Conservation (phyloP, 768 basidiomycete species). For the Tylopilus cervinicoccineus region DNA sequence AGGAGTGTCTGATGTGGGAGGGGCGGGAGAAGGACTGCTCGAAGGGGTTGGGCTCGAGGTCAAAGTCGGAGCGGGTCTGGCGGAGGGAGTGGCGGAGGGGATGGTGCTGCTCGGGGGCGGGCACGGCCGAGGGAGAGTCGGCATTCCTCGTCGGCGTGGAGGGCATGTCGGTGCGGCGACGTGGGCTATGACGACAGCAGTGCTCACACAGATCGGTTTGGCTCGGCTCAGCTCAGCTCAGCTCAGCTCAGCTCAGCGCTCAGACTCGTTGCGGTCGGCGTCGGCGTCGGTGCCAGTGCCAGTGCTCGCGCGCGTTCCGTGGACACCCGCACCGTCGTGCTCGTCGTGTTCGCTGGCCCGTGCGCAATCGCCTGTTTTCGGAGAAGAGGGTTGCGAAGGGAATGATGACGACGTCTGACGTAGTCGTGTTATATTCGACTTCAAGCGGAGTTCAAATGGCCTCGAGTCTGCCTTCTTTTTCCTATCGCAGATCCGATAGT, state of each 20-base stretch:
- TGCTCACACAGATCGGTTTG: too few species aligned
- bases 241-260: too few species aligned
- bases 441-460: conserved; percentile 38
- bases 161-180: conserved; percentile 12
- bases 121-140: conserved; percentile 29
- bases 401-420: conserved; percentile 44
- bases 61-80: conserved; percentile 62
- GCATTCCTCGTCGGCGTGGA: conserved; percentile 31
- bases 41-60: conserved; percentile 88
- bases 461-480: conserved; percentile 7
- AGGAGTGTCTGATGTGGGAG: conserved; percentile 47
- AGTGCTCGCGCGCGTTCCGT: neutral
- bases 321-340: conserved; percentile 2
- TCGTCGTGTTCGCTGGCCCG: conserved; percentile 28
- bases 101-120: conserved; percentile 3
- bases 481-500: conserved; percentile 35
- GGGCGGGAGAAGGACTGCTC: conserved; percentile 86
- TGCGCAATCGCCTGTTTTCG: conserved; percentile 26
- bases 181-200: conserved; percentile 18
- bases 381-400: conserved; percentile 31
- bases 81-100: conserved; percentile 25
- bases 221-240: too few species aligned
- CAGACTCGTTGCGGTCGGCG: too few species aligned
- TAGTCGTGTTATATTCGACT: conserved; percentile 42
- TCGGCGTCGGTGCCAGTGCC: too few species aligned